Base-by-base conservation (phyloP, 139 green algal species). In the Asterochloris erici region DNA sequence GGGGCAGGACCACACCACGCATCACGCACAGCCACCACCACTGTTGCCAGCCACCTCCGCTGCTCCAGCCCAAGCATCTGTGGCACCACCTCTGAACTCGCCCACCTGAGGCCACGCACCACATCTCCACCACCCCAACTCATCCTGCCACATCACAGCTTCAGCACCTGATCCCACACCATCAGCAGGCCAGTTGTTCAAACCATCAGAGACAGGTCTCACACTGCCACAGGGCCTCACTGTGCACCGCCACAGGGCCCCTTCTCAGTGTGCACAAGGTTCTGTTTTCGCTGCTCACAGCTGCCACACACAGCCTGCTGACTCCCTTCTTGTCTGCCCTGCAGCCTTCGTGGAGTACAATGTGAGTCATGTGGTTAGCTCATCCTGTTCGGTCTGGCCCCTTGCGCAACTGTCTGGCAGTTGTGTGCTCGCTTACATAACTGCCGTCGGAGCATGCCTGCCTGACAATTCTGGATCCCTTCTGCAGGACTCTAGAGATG, bases 401-500 rank as follows among this genome's bases (percentile, higher is more conserved):
- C 74, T 14, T 24, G 21, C 66, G 66, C 9, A 13, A 4, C 66
- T 13, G 0, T 14, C 60, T 83, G 79, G 47, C 27, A n/a, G 0
- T 83, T 64, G 14, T 38, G 4, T n/a, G 16, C 23, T 70, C 11
- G 14, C 23, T 14, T 21, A 24, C 11, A 17, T 21, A 27, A 74
- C 70, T 28, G 24, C 60, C 24, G 21, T 81, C 27, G 68, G 9
- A 77, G 73, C 14, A 80, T 63, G 60, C 38, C 38, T 54, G 38
- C 38, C 38, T 54, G 38, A 54, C 6, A 6, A 54, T 54, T 54
- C 4, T 54, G 38, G 38, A 54, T 54, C 38, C 38, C 38, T 2
- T 74, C 23, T 24, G 19, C 69, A 89, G 81, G 86, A 93, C 74
- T 14, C 47, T 12, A 85, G 91, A 11, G 91, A 94, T 77, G 89